Evolutionary conservation across 2,329 filamentous ascomycete species (phyloP).

Genomic region (Clarireedia monteithiana): DNA sequence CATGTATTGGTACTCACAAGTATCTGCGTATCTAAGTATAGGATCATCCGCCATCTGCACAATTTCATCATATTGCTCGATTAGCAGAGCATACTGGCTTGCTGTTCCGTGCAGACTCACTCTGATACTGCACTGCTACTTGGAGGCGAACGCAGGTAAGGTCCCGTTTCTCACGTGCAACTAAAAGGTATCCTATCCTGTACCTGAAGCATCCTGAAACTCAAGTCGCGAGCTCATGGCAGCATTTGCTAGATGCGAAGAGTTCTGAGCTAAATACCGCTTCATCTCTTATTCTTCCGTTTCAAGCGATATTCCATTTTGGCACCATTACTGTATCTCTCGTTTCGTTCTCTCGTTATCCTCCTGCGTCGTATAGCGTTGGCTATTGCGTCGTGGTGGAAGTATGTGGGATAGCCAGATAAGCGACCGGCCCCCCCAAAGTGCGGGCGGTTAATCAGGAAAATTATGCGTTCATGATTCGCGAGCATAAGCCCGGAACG

Average conservation of each 20-base stretch:
- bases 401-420: constrained; percentile 1
- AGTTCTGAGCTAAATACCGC: background rate
- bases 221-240: background rate
- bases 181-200: background rate
- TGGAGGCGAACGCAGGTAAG: background rate
- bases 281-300: background rate
- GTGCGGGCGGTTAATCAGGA: background rate
- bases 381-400: background rate
- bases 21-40: background rate
- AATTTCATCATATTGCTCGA: background rate
- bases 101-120: background rate
- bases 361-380: background rate
- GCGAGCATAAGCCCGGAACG: background rate
- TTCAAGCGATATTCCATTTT: background rate
- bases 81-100: background rate
- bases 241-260: background rate
- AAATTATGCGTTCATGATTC: constrained; percentile 2
- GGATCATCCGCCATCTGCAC: background rate
- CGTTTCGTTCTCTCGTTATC: background rate
- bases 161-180: background rate
- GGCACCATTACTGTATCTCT: background rate
- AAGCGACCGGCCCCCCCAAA: constrained; percentile 6
- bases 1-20: no score
- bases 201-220: background rate
- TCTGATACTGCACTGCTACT: background rate